These are phyloP conservation scores for Solanum chilense DNA, from an alignment of 257 asterid species.

Conservation along the genomic window DNA sequence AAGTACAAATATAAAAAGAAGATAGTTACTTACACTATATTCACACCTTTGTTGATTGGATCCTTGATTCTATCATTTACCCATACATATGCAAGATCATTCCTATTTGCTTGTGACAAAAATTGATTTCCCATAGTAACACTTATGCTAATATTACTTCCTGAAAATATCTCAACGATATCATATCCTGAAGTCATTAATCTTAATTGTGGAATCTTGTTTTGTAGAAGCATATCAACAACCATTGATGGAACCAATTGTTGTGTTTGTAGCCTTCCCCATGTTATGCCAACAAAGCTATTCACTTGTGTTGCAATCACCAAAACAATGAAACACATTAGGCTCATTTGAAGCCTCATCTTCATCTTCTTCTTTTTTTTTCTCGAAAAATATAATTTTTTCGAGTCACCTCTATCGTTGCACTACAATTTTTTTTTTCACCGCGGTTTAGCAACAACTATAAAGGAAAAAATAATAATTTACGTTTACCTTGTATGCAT, in stretches of 20 bases:
- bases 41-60: not conserved
- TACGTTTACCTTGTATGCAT: not conserved
- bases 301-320: not conserved
- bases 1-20: not conserved
- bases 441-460: not conserved
- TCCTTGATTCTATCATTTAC: not conserved
- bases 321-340: not conserved
- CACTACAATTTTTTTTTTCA: not conserved
- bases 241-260: constrained; percentile 29
- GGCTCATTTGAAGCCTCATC: not conserved
- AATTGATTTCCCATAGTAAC: not conserved
- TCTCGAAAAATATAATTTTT: not conserved
- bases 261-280: constrained; percentile 23
- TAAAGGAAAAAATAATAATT: not conserved
- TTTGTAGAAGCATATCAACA: constrained; percentile 22
- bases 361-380: not conserved
- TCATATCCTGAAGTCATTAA: constrained; percentile 2
- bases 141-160: not conserved
- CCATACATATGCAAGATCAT: not conserved
- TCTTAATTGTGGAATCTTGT: constrained; percentile 3
- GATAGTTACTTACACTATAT: not conserved
- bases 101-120: not conserved
- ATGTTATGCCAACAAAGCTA: constrained; percentile 13
- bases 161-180: constrained; percentile 7
- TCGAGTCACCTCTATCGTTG: not conserved